phyloP scores from a whole-genome alignment of 192 early-diverging fungal species.

The Backusella morwellensis region DNA sequence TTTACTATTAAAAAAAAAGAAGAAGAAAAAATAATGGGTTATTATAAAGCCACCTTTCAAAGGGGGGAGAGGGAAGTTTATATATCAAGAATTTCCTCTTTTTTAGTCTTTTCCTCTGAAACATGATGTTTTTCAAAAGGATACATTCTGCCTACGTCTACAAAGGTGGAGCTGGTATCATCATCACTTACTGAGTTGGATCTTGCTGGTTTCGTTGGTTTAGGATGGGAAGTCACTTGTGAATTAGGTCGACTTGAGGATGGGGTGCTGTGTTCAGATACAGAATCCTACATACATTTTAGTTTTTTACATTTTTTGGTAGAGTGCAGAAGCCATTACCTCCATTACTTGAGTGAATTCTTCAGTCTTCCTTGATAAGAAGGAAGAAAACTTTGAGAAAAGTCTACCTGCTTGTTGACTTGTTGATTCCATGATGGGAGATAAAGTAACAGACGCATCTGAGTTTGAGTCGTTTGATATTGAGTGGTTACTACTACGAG shows the following conservation, averaged over 20 bases:
- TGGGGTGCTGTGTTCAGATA: not conserved
- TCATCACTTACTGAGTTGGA: constrained; percentile 9
- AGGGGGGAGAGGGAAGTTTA: not conserved
- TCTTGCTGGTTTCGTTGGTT: not conserved
- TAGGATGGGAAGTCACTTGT: not conserved
- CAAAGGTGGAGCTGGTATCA: constrained; percentile 20
- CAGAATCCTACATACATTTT: not conserved
- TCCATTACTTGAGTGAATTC: constrained; percentile 43
- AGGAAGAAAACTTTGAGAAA: constrained; percentile 47
- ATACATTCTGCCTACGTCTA: constrained; percentile 30
- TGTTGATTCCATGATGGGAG: constrained; percentile 22
- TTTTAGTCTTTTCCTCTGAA: not conserved
- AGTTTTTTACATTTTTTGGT: too few species aligned
- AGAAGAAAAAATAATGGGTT: not conserved
- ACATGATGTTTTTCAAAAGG: constrained; percentile 9
- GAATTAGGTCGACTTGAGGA: constrained; percentile 1
- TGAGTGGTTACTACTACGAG: constrained; percentile 2
- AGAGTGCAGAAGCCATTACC: constrained; percentile 9
- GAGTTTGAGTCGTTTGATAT: constrained; percentile 10
- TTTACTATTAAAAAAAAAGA: not conserved
- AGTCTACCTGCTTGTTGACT: constrained; percentile 47
- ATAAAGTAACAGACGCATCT: not conserved
- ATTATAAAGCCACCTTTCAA: not conserved
- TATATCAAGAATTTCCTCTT: constrained; percentile 9
- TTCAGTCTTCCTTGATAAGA: constrained; percentile 44